Base-by-base conservation (phyloP, 2,329 filamentous ascomycete genomes). In the Arachnomyces sp. region DNA sequence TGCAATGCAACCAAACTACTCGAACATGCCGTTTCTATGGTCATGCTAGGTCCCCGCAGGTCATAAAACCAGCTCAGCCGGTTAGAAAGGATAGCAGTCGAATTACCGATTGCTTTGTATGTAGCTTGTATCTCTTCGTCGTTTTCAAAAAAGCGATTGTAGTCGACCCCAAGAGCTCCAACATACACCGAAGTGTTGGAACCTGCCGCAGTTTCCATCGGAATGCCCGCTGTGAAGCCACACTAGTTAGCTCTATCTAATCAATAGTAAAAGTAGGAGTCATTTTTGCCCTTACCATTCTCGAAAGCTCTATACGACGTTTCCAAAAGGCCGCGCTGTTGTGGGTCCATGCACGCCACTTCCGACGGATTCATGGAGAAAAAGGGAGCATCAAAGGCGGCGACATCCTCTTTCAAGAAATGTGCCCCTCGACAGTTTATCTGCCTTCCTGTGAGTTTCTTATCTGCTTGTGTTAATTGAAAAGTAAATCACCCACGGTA, bases 1-100 rank as follows among this genome's bases (percentile, higher is more conserved):
- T 65, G 50, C 1, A 63, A 25, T 1, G 53, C 59, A 15, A 51
- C 38, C 4, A 59, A 31, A 33, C 43, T 49, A 13, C 47, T 48
- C 1, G 51, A 54, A 39, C 57, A 62, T 7, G 49, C 56, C 8
- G 56, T 56, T 29, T 58, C 55, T 12, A 58, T 29, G n/a, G 46
- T 53, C 8, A 57, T 32, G 31, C 46, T 51, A 5, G 59, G 54
- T 1, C 59, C 59, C 5, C 44, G 36, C 13, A 54, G 38, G 34
- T 55, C 52, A 32, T 50, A 58, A 31, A 51, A 55, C 39, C 51
- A 55, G 16, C 52, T 56, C 8, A 62, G 25, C 0, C 56, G 43
- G 31, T 59, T 60, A 9, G 52, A 43, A 7, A 59, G 39, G 8
- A 59, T 52, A 14, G 50, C 40, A 11, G 28, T 35, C 5, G 41